Conservation (phyloP, 768 basidiomycete genomes). For the Coprinopsis strossmayeri region DNA sequence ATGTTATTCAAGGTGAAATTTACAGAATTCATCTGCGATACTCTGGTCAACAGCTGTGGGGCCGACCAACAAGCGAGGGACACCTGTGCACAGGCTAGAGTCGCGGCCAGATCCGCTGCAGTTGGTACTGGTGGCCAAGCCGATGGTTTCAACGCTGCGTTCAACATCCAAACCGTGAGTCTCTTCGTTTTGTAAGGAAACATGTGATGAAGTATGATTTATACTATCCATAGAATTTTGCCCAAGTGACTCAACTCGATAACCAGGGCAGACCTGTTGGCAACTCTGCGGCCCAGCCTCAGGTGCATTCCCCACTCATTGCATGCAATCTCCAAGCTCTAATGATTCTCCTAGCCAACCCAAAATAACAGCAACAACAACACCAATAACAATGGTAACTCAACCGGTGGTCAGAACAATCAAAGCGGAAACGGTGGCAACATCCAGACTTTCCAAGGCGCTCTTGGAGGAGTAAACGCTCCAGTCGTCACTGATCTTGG, state of each 20-base stretch:
- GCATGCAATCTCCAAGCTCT: background rate
- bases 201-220: background rate
- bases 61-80: conserved; percentile 47
- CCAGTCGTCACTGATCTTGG: conserved; percentile 36
- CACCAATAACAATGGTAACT: conserved; percentile 6
- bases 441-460: conserved; percentile 44
- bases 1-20: background rate
- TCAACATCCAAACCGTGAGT: conserved; percentile 44
- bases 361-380: conserved; percentile 11
- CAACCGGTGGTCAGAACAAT: conserved; percentile 7
- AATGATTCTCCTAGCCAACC: background rate
- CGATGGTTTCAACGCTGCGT: conserved; percentile 55
- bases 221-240: conserved; percentile 38
- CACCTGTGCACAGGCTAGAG: conserved; percentile 35
- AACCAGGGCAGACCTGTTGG: conserved; percentile 36
- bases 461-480: conserved; percentile 38
- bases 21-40: conserved; percentile 46
- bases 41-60: conserved; percentile 44
- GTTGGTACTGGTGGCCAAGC: conserved; percentile 47
- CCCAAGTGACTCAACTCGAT: conserved; percentile 31
- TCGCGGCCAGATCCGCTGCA: conserved; percentile 35
- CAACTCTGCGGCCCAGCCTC: conserved; percentile 12
- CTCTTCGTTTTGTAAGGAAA: background rate
- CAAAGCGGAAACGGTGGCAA: conserved; percentile 21
- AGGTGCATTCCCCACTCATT: background rate